Evolutionary conservation across 176 grass and related monocot species (phyloP).

Genomic region (Zoysia pacifica): DNA sequence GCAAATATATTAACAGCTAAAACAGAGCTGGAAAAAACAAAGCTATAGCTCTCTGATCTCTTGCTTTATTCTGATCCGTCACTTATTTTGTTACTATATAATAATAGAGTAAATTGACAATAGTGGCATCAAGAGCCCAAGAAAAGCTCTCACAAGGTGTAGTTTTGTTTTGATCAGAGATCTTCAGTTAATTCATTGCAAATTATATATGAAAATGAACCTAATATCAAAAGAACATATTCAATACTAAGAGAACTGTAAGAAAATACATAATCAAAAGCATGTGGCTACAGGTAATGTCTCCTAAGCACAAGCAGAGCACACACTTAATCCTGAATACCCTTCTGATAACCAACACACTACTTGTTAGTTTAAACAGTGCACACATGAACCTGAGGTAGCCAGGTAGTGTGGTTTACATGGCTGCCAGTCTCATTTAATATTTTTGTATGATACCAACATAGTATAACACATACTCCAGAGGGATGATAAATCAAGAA

Average conservation of each 20-base stretch:
- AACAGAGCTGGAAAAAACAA: neutral
- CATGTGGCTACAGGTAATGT: neutral
- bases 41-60: neutral
- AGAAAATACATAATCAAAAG: neutral
- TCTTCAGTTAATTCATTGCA: neutral
- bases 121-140: constrained; percentile 16
- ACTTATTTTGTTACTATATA: constrained; percentile 1
- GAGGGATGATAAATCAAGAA: neutral
- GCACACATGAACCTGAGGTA: neutral
- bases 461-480: neutral
- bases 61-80: neutral
- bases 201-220: neutral
- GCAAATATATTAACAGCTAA: constrained; percentile 18
- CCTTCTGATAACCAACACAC: neutral
- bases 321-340: neutral
- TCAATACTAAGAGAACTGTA: neutral
- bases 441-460: neutral
- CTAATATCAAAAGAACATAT: neutral
- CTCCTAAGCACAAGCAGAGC: neutral
- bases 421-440: neutral
- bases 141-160: neutral
- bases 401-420: neutral
- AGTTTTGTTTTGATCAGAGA: neutral
- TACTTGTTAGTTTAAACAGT: neutral
- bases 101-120: neutral